Percentiles rank a stretch among this genome's conserved stretches.
These are phyloP conservation scores for Exophiala alcalophila DNA, from an alignment of 2,329 filamentous ascomycete genomes.

Conservation along the genomic window DNA sequence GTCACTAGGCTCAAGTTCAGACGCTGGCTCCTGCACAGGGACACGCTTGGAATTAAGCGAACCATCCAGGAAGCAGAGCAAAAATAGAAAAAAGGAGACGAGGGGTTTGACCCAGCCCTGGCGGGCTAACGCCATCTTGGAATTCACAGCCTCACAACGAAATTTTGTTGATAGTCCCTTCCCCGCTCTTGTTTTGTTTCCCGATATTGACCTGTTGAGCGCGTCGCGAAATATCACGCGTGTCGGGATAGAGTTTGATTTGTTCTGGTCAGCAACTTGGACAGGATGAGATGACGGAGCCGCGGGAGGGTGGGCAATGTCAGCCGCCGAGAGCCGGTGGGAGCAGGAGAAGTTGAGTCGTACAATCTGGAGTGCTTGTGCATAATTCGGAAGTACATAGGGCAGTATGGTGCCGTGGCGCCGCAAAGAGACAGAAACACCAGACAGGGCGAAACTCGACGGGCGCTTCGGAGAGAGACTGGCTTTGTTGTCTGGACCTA, in stretches of 20 bases:
- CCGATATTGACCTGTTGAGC: too few species aligned
- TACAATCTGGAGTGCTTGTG: not conserved
- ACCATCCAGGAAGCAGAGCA: constrained; percentile 12
- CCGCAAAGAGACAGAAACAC: constrained; percentile 1
- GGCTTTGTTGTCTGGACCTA: not conserved
- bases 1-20: constrained; percentile 4
- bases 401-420: not conserved
- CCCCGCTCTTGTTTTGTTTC: not conserved
- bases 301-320: not conserved
- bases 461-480: constrained; percentile 7
- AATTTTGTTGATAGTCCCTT: not conserved
- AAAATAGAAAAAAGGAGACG: constrained; percentile 19
- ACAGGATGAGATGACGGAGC: not conserved
- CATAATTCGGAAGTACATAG: too few species aligned
- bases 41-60: constrained; percentile 20
- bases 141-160: constrained; percentile 21
- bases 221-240: constrained; percentile 6
- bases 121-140: constrained; percentile 2
- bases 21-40: constrained; percentile 10
- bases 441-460: constrained; percentile 5
- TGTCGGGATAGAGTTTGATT: constrained; percentile 1
- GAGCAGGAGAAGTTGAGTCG: not conserved
- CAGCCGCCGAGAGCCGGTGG: too few species aligned
- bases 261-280: not conserved
- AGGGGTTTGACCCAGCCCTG: constrained; percentile 10